Conservation (phyloP, 2,329 filamentous ascomycete species). For the Nothomitra cinnamomea region DNA sequence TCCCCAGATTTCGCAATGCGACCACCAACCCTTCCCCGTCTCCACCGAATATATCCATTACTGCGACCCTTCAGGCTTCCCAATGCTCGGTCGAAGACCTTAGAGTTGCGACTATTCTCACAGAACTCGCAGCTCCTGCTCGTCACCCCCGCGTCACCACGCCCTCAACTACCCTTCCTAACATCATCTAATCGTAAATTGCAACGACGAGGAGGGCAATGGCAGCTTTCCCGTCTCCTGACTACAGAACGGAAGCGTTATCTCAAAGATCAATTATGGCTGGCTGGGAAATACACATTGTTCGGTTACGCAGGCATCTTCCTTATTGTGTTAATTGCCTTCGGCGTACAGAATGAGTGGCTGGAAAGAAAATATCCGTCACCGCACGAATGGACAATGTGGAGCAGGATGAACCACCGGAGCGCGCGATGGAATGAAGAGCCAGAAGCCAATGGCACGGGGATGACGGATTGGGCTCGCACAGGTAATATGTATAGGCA, state of each 20-base stretch:
- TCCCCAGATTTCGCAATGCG: not conserved
- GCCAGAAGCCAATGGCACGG: slow-evolving; percentile 33
- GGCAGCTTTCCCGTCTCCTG: slow-evolving; percentile 49
- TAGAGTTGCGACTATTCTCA: not conserved
- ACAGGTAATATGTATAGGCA: slow-evolving; percentile 43
- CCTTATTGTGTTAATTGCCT: slow-evolving; percentile 42
- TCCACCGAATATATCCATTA: slow-evolving; percentile 11
- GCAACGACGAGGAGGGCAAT: slow-evolving; percentile 18
- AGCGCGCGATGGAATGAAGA: slow-evolving; percentile 44
- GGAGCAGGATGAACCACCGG: slow-evolving; percentile 51
- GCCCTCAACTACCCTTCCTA: slow-evolving; percentile 7
- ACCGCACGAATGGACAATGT: slow-evolving; percentile 63
- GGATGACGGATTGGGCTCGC: slow-evolving; percentile 50
- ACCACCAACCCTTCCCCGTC: slow-evolving; percentile 5
- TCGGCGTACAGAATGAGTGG: slow-evolving; percentile 42
- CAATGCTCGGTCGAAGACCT: not conserved
- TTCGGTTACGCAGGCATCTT: slow-evolving; percentile 46
- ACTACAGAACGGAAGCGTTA: slow-evolving; percentile 62
- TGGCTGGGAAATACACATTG: slow-evolving; percentile 50
- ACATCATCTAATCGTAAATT: slow-evolving; percentile 4
- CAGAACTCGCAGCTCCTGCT: slow-evolving; percentile 5
- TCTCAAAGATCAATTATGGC: slow-evolving; percentile 51
- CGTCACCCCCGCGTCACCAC: not conserved
- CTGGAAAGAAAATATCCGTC: slow-evolving; percentile 64
- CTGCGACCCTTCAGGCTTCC: not conserved